phyloP scores from a whole-genome alignment of 1,284 basidiomycete genomes.

The Coniferiporia weirii region DNA sequence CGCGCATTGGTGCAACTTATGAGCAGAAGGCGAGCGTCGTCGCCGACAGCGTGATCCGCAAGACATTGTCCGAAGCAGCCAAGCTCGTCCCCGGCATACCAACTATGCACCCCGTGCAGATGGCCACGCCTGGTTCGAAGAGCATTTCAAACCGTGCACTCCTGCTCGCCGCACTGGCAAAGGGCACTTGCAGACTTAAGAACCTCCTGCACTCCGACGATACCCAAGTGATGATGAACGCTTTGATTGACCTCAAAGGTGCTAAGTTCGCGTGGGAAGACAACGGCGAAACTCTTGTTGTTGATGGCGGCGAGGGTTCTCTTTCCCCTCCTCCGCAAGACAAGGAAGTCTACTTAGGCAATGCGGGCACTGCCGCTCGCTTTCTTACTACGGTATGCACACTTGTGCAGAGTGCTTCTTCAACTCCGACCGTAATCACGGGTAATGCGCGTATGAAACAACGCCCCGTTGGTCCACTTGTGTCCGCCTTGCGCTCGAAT shows the following conservation, averaged over 20 bases:
- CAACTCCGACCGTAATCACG: conserved; percentile 73
- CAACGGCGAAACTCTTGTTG: conserved; percentile 87
- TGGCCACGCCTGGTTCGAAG: conserved; percentile 95
- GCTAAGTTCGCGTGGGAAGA: conserved; percentile 92
- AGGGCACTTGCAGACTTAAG: conserved; percentile 82
- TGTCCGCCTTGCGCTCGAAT: conserved; percentile 84
- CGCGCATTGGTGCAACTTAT: conserved; percentile 86
- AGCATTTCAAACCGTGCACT: conserved; percentile 96
- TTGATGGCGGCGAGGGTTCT: conserved; percentile 79
- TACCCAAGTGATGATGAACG: conserved; percentile 98
- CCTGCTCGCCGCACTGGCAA: conserved; percentile 87
- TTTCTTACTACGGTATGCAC: conserved; percentile 97
- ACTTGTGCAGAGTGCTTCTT: conserved; percentile 51
- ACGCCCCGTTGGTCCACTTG: conserved; percentile 91
- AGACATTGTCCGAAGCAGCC: conserved; percentile 74
- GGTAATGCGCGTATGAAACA: conserved; percentile 99
- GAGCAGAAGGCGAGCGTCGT: conserved; percentile 91
- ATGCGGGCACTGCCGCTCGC: conserved; percentile 96
- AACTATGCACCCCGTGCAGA: conserved; percentile 63
- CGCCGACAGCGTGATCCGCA: conserved; percentile 73
- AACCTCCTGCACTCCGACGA: conserved; percentile 97
- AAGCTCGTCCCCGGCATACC: conserved; percentile 69
- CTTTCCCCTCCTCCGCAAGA: conserved; percentile 74
- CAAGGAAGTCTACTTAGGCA: conserved; percentile 93
- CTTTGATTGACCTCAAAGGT: conserved; percentile 83